Evolutionary conservation across 192 early-diverging fungal species (phyloP).

Genomic region (Coemansia sp.): DNA sequence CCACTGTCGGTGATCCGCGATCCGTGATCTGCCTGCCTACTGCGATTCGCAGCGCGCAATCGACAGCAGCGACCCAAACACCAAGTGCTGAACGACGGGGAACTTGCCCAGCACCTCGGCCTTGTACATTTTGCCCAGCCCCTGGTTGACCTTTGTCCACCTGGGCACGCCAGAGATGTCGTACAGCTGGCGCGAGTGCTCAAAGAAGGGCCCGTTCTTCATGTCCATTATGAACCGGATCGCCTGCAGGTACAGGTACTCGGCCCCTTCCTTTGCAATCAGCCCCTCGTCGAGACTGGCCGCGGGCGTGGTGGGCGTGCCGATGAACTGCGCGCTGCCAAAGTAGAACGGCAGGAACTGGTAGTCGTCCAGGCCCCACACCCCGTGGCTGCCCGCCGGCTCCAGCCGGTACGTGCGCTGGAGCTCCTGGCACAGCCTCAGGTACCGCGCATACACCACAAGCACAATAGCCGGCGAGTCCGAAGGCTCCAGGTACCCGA

Average conservation of each 20-base stretch:
- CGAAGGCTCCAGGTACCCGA: conserved; percentile 56
- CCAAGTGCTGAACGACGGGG: conserved; percentile 77
- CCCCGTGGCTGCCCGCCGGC: conserved; percentile 95
- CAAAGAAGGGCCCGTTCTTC: conserved; percentile 70
- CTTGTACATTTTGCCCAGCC: conserved; percentile 73
- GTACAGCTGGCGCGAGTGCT: conserved; percentile 74
- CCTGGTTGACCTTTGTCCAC: conserved; percentile 73
- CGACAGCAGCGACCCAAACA: conserved; percentile 63
- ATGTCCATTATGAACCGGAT: conserved; percentile 75
- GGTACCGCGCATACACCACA: conserved; percentile 72
- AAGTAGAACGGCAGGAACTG: conserved; percentile 94
- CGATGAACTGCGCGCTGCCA: conserved; percentile 85
- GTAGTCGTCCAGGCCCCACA: conserved; percentile 97
- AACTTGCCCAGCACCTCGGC: conserved; percentile 71
- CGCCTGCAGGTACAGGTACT: conserved; percentile 84
- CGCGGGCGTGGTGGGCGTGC: conserved; percentile 67
- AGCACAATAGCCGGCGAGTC: conserved; percentile 75
- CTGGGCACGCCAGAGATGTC: conserved; percentile 69
- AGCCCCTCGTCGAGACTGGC: conserved; percentile 62
- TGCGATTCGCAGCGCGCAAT: no score
- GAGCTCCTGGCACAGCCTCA: conserved; percentile 72
- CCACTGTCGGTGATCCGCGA: no score
- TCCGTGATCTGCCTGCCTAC: no score
- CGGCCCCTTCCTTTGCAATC: conserved; percentile 56
- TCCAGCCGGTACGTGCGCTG: conserved; percentile 85